Evolutionary conservation across 345 rosid genomes (phyloP).

Genomic region (Gossypium thurberi): DNA sequence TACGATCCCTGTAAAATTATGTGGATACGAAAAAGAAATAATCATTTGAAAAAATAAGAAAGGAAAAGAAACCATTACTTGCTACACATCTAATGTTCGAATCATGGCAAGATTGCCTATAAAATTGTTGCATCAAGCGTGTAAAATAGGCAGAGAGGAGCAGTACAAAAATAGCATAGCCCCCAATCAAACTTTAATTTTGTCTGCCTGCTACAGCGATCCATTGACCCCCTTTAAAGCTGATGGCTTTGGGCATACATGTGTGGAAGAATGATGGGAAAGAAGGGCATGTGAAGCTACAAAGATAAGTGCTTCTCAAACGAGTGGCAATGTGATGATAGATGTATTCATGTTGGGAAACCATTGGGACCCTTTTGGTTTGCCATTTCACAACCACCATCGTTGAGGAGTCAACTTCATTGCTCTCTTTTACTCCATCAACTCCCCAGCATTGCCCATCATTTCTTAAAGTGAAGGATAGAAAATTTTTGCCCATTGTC

Average conservation of each 20-base stretch:
- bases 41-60: too few species aligned
- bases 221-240: constrained; percentile 3
- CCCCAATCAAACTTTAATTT: constrained; percentile 7
- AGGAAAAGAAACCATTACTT: too few species aligned
- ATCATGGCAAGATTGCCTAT: not conserved
- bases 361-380: constrained; percentile 51
- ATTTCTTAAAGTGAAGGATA: constrained; percentile 16
- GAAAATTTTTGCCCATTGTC: constrained; percentile 15
- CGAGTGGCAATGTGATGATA: constrained; percentile 34
- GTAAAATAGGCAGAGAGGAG: not conserved
- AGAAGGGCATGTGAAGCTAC: constrained; percentile 25
- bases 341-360: constrained; percentile 44
- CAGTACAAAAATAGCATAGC: constrained; percentile 8
- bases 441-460: constrained; percentile 33
- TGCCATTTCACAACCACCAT: constrained; percentile 27
- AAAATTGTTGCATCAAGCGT: not conserved
- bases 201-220: not conserved
- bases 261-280: constrained; percentile 14
- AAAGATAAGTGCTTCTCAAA: constrained; percentile 23
- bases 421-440: constrained; percentile 37
- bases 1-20: too few species aligned
- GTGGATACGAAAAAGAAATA: too few species aligned
- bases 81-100: not conserved
- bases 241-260: constrained; percentile 16
- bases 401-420: constrained; percentile 62